Base-by-base conservation (phyloP, 352 stramenopile genomes). In the Elongisporangium anandrum region DNA sequence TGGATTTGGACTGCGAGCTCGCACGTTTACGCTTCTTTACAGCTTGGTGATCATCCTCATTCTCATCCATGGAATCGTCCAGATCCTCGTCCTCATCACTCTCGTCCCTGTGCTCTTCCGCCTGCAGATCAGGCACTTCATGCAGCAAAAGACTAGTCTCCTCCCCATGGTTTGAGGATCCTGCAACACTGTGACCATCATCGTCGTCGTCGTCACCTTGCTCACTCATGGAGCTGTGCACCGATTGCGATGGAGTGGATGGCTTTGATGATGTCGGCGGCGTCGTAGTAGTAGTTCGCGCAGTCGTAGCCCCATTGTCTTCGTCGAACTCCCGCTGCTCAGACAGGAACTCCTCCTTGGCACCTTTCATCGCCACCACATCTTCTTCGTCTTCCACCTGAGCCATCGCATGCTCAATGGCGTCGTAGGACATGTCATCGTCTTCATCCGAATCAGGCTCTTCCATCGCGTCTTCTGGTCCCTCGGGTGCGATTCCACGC, bases 341-440 rank as follows among this genome's bases (percentile, higher is more conserved):
- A 15, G 70, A 71, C 39, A 84, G 29, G 52, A 77, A 73, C 54
- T 92, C 80, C 2, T 79, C 78, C 26, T 75, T 64, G 17, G 81
- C 92, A 12, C 81, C 95, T 45, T 88, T 77, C 78, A 98, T 96
- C 2, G 94, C 96, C 12, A 88, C 82, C 7, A 98, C 94, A 68
- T 99, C 96, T 54, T 98, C 94, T 56, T 97, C 92, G 65, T 99
- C 96, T 75, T 99, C 96, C 6, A 99, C 65, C 50, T 94, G 76
- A 13, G 92, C 85, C 96, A 99, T 99, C 6, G 93, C 92, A 23
- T 81, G 88, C 65, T 98, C 87, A 50, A 99, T 85, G 9, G 70
- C 75, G 61, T 89, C 82, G 54, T 86, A 65, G 20, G 80, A 79
- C 54, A 87, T 15, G 74, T 85, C 66, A 61, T 84, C 68, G 15